These are phyloP conservation scores for Phytophthora sansomeana DNA, from an alignment of 352 stramenopile species.

Conservation along the genomic window DNA sequence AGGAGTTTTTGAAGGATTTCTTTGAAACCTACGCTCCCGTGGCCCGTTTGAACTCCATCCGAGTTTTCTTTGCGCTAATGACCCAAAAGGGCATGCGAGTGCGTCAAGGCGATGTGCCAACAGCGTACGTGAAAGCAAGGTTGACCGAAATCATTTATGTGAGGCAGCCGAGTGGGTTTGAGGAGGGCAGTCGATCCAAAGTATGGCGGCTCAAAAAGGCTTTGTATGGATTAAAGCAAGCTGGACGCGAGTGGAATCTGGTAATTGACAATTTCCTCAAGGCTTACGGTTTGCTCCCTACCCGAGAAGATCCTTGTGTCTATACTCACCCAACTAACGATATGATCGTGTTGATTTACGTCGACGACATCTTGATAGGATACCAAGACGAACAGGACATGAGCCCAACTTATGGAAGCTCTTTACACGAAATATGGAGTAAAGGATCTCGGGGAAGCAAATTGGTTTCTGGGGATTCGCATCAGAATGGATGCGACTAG, in stretches of 20 bases:
- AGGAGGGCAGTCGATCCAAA: constrained; percentile 6
- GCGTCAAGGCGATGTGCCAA: constrained; percentile 16
- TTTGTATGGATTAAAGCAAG: constrained; percentile 23
- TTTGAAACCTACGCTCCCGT: constrained; percentile 24
- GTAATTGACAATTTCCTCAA: constrained; percentile 2
- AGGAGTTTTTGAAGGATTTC: constrained; percentile 11
- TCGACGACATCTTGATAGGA: constrained; percentile 21
- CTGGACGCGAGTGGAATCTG: constrained; percentile 15
- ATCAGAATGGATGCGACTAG: too few species aligned
- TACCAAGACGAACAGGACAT: constrained; percentile 1
- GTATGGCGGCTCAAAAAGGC: constrained; percentile 25
- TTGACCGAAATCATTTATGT: constrained; percentile 17
- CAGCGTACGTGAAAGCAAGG: constrained; percentile 16
- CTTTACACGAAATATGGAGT: constrained; percentile 1
- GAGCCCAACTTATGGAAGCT: background rate
- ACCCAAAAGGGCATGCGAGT: constrained; percentile 10
- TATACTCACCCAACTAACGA: constrained; percentile 1
- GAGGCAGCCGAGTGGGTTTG: constrained; percentile 4
- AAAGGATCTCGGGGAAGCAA: constrained; percentile 8
- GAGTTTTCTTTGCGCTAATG: constrained; percentile 4
- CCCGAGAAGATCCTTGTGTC: constrained; percentile 11
- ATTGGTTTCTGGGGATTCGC: constrained; percentile 22
- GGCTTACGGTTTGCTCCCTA: background rate
- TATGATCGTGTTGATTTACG: constrained; percentile 16
- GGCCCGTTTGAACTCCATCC: constrained; percentile 21